These are phyloP conservation scores for Porodaedalea pini DNA, from an alignment of 1,284 basidiomycete species.

Conservation along the genomic window DNA sequence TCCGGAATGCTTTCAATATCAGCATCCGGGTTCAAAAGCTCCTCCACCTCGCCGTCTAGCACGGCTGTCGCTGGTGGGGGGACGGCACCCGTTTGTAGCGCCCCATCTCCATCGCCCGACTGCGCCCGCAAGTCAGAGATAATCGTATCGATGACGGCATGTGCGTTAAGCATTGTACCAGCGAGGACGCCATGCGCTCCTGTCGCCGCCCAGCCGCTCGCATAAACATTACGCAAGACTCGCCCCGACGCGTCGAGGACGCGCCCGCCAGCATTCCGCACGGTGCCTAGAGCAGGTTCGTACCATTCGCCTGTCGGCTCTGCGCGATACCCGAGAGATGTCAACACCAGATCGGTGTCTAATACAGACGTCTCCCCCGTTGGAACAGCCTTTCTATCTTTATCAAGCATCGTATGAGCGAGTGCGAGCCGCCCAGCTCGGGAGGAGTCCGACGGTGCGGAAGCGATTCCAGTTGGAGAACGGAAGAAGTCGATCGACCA, in stretches of 20 bases:
- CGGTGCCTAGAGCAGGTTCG: conserved; percentile 49
- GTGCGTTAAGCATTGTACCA: conserved; percentile 92
- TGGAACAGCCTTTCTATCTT: conserved; percentile 47
- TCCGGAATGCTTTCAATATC: conserved; percentile 45
- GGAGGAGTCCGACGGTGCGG: conserved; percentile 24
- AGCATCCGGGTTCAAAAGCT: conserved; percentile 38
- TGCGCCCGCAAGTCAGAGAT: conserved; percentile 47
- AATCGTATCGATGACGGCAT: conserved; percentile 71
- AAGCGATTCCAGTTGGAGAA: conserved; percentile 54
- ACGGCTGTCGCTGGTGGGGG: conserved; percentile 21
- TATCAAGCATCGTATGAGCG: conserved; percentile 59
- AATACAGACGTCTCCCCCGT: conserved; percentile 56
- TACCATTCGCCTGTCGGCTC: conserved; percentile 56
- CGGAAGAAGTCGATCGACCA: conserved; percentile 85
- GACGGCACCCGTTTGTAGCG: conserved; percentile 22
- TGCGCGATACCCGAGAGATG: conserved; percentile 84
- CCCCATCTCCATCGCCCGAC: conserved; percentile 19
- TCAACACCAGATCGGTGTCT: conserved; percentile 77
- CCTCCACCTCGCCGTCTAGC: conserved; percentile 24
- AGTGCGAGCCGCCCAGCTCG: conserved; percentile 43
- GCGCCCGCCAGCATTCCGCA: conserved; percentile 52
- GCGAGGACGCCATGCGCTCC: conserved; percentile 94
- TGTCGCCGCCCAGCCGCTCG: conserved; percentile 90
- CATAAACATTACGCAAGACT: conserved; percentile 69
- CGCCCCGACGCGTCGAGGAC: conserved; percentile 45